These are phyloP conservation scores for Ehretia macrophylla DNA, from an alignment of 257 asterid genomes.

Conservation along the genomic window DNA sequence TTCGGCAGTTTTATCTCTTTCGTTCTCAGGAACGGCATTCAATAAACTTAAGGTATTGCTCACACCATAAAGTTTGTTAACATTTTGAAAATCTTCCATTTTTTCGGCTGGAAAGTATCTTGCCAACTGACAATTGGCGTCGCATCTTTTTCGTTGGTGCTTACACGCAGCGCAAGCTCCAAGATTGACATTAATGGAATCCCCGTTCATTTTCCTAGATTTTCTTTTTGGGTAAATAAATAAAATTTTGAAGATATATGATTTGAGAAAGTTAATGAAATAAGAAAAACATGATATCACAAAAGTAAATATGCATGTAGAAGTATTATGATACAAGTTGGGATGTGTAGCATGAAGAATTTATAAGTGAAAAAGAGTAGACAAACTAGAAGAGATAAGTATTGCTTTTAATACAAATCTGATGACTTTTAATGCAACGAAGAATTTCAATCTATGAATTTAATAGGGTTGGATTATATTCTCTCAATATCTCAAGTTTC, in stretches of 20 bases:
- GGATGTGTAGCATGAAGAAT: background rate
- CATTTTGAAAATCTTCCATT: constrained; percentile 7
- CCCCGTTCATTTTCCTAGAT: background rate
- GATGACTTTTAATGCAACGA: too few species aligned
- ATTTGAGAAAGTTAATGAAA: background rate
- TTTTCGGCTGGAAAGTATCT: constrained; percentile 1
- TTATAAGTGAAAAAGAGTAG: background rate
- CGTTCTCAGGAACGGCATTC: background rate
- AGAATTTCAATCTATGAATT: background rate
- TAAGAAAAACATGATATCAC: background rate
- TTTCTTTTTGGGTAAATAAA: too few species aligned
- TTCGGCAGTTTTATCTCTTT: background rate
- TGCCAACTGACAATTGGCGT: constrained; percentile 2
- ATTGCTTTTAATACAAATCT: background rate
- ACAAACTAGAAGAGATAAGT: too few species aligned
- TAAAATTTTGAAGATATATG: too few species aligned
- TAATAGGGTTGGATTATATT: constrained; percentile 1
- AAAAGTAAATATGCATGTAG: background rate
- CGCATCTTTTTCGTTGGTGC: constrained; percentile 6
- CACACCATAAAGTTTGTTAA: constrained; percentile 10
- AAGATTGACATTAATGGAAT: too few species aligned
- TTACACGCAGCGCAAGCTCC: constrained; percentile 10
- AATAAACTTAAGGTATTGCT: background rate
- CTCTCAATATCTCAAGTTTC: background rate
- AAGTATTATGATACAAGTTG: background rate